A percentile compares a stretch with the other conserved stretches of the same genome.
phyloP scores from a whole-genome alignment of 208 protist species.

The Acanthamoeba triangularis region DNA sequence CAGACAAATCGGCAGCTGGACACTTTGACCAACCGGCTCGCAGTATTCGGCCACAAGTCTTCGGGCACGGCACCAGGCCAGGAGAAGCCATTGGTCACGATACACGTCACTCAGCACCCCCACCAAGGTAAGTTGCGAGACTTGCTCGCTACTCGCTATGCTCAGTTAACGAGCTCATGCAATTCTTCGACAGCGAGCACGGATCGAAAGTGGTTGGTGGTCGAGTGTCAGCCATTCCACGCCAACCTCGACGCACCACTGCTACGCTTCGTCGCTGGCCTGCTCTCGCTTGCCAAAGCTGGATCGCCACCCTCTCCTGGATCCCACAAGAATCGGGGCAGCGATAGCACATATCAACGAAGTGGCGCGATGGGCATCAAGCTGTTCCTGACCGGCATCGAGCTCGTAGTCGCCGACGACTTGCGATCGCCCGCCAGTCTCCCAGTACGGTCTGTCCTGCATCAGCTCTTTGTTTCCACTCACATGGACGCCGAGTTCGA shows the following conservation, averaged over 20 bases:
- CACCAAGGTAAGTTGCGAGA: conserved; percentile 13
- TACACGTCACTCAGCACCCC: neutral
- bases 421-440: neutral
- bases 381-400: conserved; percentile 46
- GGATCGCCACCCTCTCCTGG: no score
- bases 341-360: neutral
- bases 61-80: neutral
- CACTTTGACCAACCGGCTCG: neutral
- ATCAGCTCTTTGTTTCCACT: conserved; percentile 62
- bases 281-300: neutral
- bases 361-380: conserved; percentile 6
- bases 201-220: conserved; percentile 51
- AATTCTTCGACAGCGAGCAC: neutral
- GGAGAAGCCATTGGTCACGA: conserved; percentile 12
- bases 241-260: neutral
- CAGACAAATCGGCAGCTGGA: conserved; percentile 11
- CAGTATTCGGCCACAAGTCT: neutral
- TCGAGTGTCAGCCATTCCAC: conserved; percentile 53
- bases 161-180: neutral
- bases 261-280: neutral
- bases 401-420: conserved; percentile 45
- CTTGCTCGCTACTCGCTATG: neutral
- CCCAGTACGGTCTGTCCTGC: neutral
- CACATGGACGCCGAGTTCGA: conserved; percentile 52
- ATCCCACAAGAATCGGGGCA: neutral